Conservation (phyloP, 164 flowering plant genomes). For the Dillenia turbinata region DNA sequence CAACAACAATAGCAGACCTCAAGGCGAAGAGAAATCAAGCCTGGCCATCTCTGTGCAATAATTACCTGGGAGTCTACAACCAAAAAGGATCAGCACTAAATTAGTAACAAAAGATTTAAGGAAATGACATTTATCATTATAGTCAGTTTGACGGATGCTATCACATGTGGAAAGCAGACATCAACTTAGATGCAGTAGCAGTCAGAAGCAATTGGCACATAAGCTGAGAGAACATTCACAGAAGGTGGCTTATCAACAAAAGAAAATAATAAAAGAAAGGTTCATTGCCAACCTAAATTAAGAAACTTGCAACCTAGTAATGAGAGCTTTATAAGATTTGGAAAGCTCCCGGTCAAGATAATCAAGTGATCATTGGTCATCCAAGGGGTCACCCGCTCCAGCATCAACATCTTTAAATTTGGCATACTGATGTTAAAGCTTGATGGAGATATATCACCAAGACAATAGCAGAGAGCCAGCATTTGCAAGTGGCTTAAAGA, state of each 20-base stretch:
- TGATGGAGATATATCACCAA: constrained; percentile 61
- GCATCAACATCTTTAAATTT: constrained; percentile 55
- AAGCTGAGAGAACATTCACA: no score
- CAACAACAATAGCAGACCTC: constrained; percentile 30
- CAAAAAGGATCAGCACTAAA: background rate
- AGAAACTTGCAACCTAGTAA: constrained; percentile 66
- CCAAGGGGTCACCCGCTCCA: constrained; percentile 73
- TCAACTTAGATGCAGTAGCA: no score
- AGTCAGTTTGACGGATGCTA: no score
- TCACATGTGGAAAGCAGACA: no score
- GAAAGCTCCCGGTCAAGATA: constrained; percentile 40
- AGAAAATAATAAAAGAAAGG: no score
- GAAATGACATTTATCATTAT: no score
- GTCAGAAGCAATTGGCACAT: no score
- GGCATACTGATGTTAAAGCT: constrained; percentile 43
- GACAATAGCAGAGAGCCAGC: constrained; percentile 58
- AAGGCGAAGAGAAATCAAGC: constrained; percentile 59
- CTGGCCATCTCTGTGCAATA: constrained; percentile 81
- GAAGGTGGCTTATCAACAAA: no score
- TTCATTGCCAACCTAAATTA: constrained; percentile 42
- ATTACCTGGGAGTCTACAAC: constrained; percentile 60
- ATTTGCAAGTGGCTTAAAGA: constrained; percentile 39
- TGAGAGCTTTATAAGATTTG: constrained; percentile 50
- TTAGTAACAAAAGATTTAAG: no score
- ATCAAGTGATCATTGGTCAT: constrained; percentile 67